Conservation (phyloP, 129 eudicot genomes). For the Flaveria ramosissima region DNA sequence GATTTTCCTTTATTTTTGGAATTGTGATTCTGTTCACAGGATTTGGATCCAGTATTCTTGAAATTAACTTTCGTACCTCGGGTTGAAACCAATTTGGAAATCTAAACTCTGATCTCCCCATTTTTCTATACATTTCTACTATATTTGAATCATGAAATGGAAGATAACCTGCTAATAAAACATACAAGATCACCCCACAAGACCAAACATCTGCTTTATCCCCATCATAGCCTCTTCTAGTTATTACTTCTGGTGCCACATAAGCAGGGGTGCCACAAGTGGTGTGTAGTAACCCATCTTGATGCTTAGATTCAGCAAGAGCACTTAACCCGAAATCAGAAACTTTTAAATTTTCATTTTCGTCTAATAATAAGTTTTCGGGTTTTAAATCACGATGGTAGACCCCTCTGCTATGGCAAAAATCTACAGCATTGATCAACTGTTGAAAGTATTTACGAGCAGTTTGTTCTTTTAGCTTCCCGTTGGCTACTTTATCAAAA, state of each 20-base stretch:
- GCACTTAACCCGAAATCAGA: constrained; percentile 96
- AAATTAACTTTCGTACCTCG: constrained; percentile 54
- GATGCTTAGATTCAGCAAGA: constrained; percentile 63
- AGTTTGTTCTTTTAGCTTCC: constrained; percentile 64
- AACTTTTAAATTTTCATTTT: constrained; percentile 72
- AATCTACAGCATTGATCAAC: constrained; percentile 71
- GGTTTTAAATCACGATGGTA: constrained; percentile 90
- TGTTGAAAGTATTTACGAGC: constrained; percentile 79
- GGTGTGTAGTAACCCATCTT: constrained; percentile 87
- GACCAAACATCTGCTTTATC: constrained; percentile 79
- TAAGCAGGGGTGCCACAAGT: constrained; percentile 96
- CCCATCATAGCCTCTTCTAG: constrained; percentile 67
- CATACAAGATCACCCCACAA: constrained; percentile 76
- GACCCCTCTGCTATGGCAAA: constrained; percentile 90
- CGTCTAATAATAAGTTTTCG: constrained; percentile 80
- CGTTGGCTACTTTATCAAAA: constrained; percentile 76
- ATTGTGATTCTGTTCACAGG: constrained; percentile 67
- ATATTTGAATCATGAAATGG: constrained; percentile 89
- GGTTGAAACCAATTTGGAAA: constrained; percentile 68
- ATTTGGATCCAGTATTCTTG: constrained; percentile 70
- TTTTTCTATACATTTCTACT: constrained; percentile 89
- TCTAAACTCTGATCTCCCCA: constrained; percentile 67
- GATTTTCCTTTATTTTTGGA: constrained; percentile 49
- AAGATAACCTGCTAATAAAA: constrained; percentile 81
- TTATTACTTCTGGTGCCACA: constrained; percentile 80